phyloP scores from a whole-genome alignment of 345 rosid genomes.

The Eucalyptus viminalis region DNA sequence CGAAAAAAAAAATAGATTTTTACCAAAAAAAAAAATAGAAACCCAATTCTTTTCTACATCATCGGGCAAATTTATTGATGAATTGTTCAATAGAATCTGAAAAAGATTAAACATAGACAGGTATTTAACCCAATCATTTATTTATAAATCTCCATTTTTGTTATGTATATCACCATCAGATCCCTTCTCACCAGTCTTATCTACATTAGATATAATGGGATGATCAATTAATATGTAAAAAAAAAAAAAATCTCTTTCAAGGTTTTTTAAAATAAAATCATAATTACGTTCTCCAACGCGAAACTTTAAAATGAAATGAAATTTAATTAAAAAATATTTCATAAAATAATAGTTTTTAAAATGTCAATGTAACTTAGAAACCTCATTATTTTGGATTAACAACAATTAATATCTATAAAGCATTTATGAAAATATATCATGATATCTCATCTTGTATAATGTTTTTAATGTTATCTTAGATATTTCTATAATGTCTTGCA shows the following conservation, averaged over 20 bases:
- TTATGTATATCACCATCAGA: neutral
- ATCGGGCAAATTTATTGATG: rapidly evolving
- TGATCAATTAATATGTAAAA: neutral
- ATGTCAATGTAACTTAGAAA: too few relatives aligned
- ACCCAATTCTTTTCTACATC: neutral
- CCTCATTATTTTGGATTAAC: too few relatives aligned
- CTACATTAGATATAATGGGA: neutral
- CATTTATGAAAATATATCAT: too few relatives aligned
- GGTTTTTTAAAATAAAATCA: neutral
- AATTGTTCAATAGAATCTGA: neutral
- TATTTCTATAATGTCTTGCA: neutral
- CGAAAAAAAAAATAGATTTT: neutral
- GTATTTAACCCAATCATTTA: neutral
- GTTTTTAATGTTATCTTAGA: too few relatives aligned
- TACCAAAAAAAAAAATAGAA: neutral
- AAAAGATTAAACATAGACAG: neutral
- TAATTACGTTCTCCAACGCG: neutral
- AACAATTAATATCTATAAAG: too few relatives aligned
- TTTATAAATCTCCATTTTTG: too few relatives aligned
- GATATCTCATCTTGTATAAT: too few relatives aligned
- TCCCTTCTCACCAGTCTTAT: neutral
- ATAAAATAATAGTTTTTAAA: too few relatives aligned
- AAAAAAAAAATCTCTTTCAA: too few relatives aligned
- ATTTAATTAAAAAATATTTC: neutral
- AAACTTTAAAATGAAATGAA: too few relatives aligned